Evolutionary conservation across 2,329 filamentous ascomycete species (phyloP), one percentile per base, ranked within the genome.

Genomic region (Niveomyces coronatus): DNA sequence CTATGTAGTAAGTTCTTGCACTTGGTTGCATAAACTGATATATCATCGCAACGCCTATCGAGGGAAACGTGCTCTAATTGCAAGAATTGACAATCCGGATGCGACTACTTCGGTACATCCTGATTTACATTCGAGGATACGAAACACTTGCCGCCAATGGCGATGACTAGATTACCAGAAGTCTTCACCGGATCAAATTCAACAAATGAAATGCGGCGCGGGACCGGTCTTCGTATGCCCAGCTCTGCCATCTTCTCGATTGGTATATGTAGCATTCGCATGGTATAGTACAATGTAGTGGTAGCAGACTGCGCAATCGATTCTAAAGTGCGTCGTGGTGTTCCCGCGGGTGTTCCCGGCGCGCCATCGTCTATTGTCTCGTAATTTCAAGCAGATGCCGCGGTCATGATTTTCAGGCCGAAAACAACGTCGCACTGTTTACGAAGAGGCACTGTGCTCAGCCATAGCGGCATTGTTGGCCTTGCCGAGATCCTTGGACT

Each of bases 401-500:
- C 7, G 16, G 26, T 33, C 22, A 18, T 27, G 16, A 9, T 28
- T 15, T n/a, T n/a, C n/a, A n/a, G n/a, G 28, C 23, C 17, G n/a
- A 32, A 22, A 28, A 29, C 20, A 34, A 5, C 31, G 40, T 41
- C 37, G n/a, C n/a, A n/a, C n/a, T n/a, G 40, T 45, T 53, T 58
- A 60, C 37, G 57, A 54, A 10, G 62, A 57, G 43, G 61, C 56
- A 44, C 63, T 56, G 43, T 55, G 51, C 50, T 64, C 55, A 43
- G 50, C 50, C 52, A 56, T 55, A 47, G 51, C 53, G 44, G 58
- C 53, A 37, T 59, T 55, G 57, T 75, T 76, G 54, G 71, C 73
- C 29, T 70, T 62, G 38, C 62, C 76, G 50, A 95, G 68, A 60
- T 71, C 77, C 76, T 85, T 84, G 57, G 70, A 51, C 33, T 96